Evolutionary conservation across 1,139 yeast genomes (phyloP), one percentile per base, ranked within the genome.

Genomic region (Geotrichum reessii): DNA sequence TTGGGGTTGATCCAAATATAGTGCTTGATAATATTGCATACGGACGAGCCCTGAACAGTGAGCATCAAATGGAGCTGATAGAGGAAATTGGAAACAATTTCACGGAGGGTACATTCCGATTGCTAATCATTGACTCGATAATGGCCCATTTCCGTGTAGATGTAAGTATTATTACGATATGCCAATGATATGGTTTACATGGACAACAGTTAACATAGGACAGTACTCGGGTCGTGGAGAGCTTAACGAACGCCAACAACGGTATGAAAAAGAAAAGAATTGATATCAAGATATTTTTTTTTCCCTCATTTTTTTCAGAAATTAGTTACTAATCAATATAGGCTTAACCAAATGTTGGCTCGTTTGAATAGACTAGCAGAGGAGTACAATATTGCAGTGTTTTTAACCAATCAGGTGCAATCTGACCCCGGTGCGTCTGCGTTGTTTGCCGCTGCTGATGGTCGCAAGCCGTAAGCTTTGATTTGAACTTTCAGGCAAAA

Each of bases 361-460:
- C 74, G 78, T 58, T 70, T 82, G 58, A 80, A 78, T 57, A 73
- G 85, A 61, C 68, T 82, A 52, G 81, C 85, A 1, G 86, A 82
- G 65, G 86, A 82, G 64, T 82, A 79, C 66, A 82, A 83, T 62
- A 72, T 81, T 47, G 85, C 86, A 0, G 81, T 82, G 1, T 81
- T 83, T 63, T 71, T 82, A 72, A 82, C 86, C 1, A 82, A 82
- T 61, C 86, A 83, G 66, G 86, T 82, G 11, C 87, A 83, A 67
- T 80, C 85, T n/a, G 86, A 83, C 64, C 86, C 86, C 1, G 87
- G 87, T 51, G 87, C 86, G 0, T 81, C 85, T 57, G 81, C 85
- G 1, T 69, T 83, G 58, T 83, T 83, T 73, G 86, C 86, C 0
- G 75, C 84, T 42, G 85, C 84, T 19, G 87, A 83, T 69, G 85